Base-by-base conservation (phyloP, 305 asterid genomes). In the Ilex paraguariensis region DNA sequence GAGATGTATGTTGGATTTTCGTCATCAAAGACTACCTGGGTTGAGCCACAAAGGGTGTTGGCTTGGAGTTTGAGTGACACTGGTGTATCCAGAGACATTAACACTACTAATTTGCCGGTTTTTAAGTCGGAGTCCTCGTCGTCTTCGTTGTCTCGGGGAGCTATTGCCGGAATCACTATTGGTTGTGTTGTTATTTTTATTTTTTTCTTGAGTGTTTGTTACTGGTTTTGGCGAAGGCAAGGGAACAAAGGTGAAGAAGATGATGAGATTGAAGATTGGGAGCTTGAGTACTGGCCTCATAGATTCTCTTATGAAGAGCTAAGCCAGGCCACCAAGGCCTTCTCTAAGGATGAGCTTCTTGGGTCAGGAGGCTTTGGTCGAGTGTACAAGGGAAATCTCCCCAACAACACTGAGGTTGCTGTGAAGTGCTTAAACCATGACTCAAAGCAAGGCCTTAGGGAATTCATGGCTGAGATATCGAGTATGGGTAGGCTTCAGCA, bases 61-160 rank as follows among this genome's bases (percentile, higher is more conserved):
- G 94, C 95, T 46, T 90, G 97, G 97, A 90, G 97, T 66, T 87
- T 81, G 45, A 85, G 95, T 61, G 86, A 90, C 63, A 78, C 75
- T 59, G 97, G 95, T n/a, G 65, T 64, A 46, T 85, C 97, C 5
- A 80, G 90, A 69, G 85, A 90, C 61, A 63, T 90, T 52, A 85
- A 87, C 76, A 87, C 87, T 14, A 87, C 94, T 3, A 81, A 80
- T 54, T 60, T 90, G 58, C 94, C 91, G 6, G 70, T 83, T 65
- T 89, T 89, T 81, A 14, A 8, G 70, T 39, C 68, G 60, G 71
- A 2, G 11, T 69, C 54, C 67, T 56, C 76, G 12, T 70, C 85
- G 1, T 60, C 81, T 56, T 17, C 74, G 4, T 40, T 90, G 59
- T 73, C 94, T 11, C 21, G 13, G 1, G 91, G 85, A 3, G 79